Percentiles rank a stretch among this genome's conserved stretches.
These are phyloP conservation scores for Fusarium sp. DNA, from an alignment of 2,329 filamentous ascomycete species.

Conservation along the genomic window DNA sequence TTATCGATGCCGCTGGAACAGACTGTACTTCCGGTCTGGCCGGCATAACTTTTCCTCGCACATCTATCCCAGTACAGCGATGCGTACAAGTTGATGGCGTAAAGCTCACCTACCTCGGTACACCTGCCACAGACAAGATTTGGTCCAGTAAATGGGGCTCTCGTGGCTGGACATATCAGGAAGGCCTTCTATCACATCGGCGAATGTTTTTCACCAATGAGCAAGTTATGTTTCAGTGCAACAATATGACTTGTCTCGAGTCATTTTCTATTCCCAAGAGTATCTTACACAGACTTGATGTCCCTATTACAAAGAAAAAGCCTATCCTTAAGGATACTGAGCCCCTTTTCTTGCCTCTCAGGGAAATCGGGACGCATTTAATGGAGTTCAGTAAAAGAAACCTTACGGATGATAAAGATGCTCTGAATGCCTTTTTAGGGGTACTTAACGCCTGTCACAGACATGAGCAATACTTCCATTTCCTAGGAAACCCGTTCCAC, in stretches of 20 bases:
- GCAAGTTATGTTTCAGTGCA: neutral
- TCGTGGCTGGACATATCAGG: neutral
- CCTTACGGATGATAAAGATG: fast-evolving
- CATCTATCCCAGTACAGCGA: neutral
- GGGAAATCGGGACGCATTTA: fast-evolving
- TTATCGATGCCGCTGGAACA: too few relatives aligned
- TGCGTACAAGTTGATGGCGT: neutral
- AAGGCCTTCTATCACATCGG: neutral
- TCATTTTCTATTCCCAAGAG: neutral
- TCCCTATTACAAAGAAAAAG: neutral
- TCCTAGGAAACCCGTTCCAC: fast-evolving
- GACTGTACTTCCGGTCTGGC: too few relatives aligned
- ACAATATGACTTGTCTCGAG: neutral
- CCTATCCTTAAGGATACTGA: neutral
- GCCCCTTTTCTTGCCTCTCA: neutral
- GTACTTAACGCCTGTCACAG: neutral
- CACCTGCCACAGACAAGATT: neutral
- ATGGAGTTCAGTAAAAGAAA: neutral
- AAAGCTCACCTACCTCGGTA: neutral
- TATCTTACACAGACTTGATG: neutral
- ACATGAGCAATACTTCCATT: fast-evolving
- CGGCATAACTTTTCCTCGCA: too few relatives aligned
- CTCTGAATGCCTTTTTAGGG: neutral
- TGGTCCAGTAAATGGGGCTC: neutral
- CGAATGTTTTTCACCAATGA: neutral